phyloP scores from a whole-genome alignment of 148 eudicot genomes.

The Beta vulgaris region DNA sequence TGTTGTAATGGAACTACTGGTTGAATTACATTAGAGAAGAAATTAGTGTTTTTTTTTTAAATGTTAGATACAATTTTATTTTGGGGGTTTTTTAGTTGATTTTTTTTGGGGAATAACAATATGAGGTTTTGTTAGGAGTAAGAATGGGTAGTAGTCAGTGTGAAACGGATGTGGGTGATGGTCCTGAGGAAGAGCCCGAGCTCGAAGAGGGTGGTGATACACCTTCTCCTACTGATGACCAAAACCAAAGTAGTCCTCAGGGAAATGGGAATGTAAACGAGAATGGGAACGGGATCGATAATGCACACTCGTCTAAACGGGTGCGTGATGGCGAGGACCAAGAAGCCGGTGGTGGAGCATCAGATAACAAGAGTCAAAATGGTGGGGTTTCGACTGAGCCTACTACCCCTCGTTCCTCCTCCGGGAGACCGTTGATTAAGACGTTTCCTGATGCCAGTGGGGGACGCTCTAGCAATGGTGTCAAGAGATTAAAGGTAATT shows the following conservation, averaged over 20 bases:
- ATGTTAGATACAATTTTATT: too few species aligned
- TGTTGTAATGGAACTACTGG: too few species aligned
- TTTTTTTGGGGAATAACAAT: too few species aligned
- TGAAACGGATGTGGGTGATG: constrained; percentile 30
- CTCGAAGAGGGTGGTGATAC: constrained; percentile 31
- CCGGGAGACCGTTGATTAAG: constrained; percentile 26
- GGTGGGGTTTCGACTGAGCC: constrained; percentile 23
- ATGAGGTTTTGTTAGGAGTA: neutral
- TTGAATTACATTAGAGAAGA: too few species aligned
- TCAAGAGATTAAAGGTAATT: constrained; percentile 33
- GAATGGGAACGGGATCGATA: constrained; percentile 29
- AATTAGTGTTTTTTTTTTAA: too few species aligned
- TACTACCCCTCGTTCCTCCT: constrained; percentile 30
- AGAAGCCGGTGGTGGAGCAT: constrained; percentile 4
- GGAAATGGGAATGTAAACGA: constrained; percentile 8
- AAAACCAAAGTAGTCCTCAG: constrained; percentile 1
- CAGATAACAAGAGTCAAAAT: constrained; percentile 10
- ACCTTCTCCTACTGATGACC: constrained; percentile 23
- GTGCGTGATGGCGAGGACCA: constrained; percentile 2
- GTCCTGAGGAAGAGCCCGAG: constrained; percentile 24
- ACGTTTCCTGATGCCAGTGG: constrained; percentile 25
- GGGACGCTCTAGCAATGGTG: constrained; percentile 29
- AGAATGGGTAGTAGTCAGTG: constrained; percentile 28
- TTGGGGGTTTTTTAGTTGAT: too few species aligned
- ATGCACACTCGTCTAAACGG: neutral